Base-by-base conservation (phyloP, 495 filamentous ascomycete genomes). In the Lasiosphaeris hirsuta region DNA sequence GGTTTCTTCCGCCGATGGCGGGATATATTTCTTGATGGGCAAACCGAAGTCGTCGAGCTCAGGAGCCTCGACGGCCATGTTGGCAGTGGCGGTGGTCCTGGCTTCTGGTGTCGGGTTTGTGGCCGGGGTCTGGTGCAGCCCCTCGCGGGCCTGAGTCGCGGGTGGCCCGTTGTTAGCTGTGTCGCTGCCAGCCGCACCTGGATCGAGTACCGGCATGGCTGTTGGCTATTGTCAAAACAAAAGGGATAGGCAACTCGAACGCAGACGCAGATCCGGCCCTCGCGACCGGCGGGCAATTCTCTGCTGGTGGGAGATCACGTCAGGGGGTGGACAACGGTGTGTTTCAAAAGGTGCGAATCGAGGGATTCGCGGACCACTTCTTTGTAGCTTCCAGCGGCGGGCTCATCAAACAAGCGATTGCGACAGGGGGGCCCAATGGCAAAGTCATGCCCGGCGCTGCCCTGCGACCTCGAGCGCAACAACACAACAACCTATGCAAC, bases 1-100 rank as follows among this genome's bases (percentile, higher is more conserved):
- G 34, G 50, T 10, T 44, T 19, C 17, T 42, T 19, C 17, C 36
- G 23, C 23, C 3, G 54, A 37, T 46, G 62, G 59, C 17, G 62
- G 58, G 34, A 55, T 67, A 38, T 68, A 69, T 58, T 76, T 78
- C 63, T 63, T 69, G 35, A 83, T 72, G 41, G 78, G 80, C 48
- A 84, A 68, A 19, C 81, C 80, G 64, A 83, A 84, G 43, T 84
- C 81, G 64, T 84, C 81, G 17, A 74, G 52, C 60, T 84, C 75
- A 17, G 64, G 65, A 51, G 51, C 62, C 60, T 68, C 72, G 60
- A 66, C 67, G 42, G 68, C 60, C 70, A 72, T 73, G 65, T 61
- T 37, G 56, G 8, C 41, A 46, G 15, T 39, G 51, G 43, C 35
- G 38, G 53, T 48, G 42, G 40, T 19, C 48, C 10, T 14, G 13